Conservation (phyloP, 352 stramenopile species). For the Pilasporangium apinafurcum region DNA sequence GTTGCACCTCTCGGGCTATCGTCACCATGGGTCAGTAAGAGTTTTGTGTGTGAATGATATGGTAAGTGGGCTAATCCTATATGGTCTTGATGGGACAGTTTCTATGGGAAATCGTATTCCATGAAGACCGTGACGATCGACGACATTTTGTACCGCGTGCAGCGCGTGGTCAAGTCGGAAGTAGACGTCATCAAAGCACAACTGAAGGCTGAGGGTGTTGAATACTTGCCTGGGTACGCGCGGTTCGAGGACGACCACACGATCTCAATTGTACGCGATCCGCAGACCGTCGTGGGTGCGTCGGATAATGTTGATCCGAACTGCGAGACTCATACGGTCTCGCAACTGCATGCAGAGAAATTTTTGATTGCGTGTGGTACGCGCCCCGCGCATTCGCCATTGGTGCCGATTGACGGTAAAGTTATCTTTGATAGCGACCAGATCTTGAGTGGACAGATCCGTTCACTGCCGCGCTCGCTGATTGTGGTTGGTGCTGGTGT, state of each 20-base stretch:
- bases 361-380: constrained; percentile 85
- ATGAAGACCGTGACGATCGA: constrained; percentile 81
- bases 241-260: constrained; percentile 73
- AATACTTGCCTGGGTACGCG: constrained; percentile 64
- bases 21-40: constrained; percentile 68
- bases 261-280: constrained; percentile 56
- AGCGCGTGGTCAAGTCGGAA: constrained; percentile 69
- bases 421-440: constrained; percentile 79
- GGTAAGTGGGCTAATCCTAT: neutral
- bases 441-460: constrained; percentile 65
- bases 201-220: constrained; percentile 66
- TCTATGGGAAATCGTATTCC: constrained; percentile 84
- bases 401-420: constrained; percentile 82
- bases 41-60: no score
- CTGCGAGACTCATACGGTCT: constrained; percentile 22
- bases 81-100: constrained; percentile 12
- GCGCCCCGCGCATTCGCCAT: constrained; percentile 61
- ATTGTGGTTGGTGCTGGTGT: constrained; percentile 83
- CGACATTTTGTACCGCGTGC: constrained; percentile 77
- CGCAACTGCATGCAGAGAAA: constrained; percentile 59
- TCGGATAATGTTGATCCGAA: no score
- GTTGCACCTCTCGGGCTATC: constrained; percentile 86
- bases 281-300: constrained; percentile 2
- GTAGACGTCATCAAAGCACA: constrained; percentile 80
- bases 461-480: constrained; percentile 60